Base-by-base conservation (phyloP, 1,139 yeast genomes). In the Yamadazyma oceani region DNA sequence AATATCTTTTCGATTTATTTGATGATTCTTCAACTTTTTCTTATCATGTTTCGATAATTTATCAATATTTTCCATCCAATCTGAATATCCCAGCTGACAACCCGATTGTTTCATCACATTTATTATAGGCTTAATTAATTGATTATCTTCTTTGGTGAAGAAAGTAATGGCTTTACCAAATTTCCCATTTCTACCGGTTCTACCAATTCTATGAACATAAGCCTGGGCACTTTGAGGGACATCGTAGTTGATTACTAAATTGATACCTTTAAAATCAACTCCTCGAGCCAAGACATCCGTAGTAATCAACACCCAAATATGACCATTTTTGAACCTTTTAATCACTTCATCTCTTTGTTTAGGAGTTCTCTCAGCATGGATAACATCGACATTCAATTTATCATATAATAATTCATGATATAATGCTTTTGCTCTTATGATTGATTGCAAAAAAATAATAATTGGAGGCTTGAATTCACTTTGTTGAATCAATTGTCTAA, bases 281-380 rank as follows among this genome's bases (percentile, higher is more conserved):
- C 99, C 99, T 66, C 99, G 78, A 2, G 97, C 83, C 39, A 94
- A 68, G 38, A 94, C 96, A 62, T 94, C 98, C 0, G 98, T 94
- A 57, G 97, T 89, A 42, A 94, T 92, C 46, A 94, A 73, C 34
- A 94, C 95, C 98, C 98, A 94, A 28, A 90, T 73, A 29, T 90
- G 95, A 22, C 98, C 98, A 40, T 74, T 76, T 56, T 82, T 85
- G 65, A 92, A 94, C 46, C 87, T 69, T 53, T 85, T 85, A 46
- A 94, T 87, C 15, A 85, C 86, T 36, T 80, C 82, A 43, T 87
- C 90, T 66, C 98, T 79, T 64, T 92, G 97, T 32, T 79, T 75
- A 38, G 85, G 89, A 0, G 97, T 86, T 59, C 95, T 80, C 54
- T 92, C 98, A 2, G 97, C 95, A 57, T 94, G 97, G 33, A 94